phyloP scores from a whole-genome alignment of 1,284 basidiomycete species.

The Malassezia pachydermatis region DNA sequence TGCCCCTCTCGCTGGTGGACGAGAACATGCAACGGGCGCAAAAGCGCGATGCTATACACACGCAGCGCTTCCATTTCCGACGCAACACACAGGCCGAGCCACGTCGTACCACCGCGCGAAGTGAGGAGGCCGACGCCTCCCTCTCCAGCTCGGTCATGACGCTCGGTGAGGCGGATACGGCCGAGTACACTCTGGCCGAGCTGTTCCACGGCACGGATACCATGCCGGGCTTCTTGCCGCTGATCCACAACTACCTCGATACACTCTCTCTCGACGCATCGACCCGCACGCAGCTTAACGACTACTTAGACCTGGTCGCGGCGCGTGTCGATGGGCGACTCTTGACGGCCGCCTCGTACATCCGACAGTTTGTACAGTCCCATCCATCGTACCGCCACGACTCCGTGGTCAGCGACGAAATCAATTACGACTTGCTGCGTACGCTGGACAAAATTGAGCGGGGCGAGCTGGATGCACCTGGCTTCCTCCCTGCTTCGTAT shows the following conservation, averaged over 20 bases:
- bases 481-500: slow-evolving; percentile 40
- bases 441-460: slow-evolving; percentile 69
- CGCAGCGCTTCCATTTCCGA: slow-evolving; percentile 77
- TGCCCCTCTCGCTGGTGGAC: slow-evolving; percentile 95
- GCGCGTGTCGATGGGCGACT: slow-evolving; percentile 57
- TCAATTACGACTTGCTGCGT: slow-evolving; percentile 68
- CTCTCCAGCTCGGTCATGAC: background rate
- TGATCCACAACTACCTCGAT: slow-evolving; percentile 77
- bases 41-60: slow-evolving; percentile 63
- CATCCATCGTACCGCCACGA: slow-evolving; percentile 86
- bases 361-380: slow-evolving; percentile 74
- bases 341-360: slow-evolving; percentile 85
- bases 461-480: slow-evolving; percentile 38
- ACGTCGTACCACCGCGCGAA: slow-evolving; percentile 44
- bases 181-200: slow-evolving; percentile 82
- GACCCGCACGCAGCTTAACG: slow-evolving; percentile 59
- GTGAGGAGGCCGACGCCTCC: too few species aligned
- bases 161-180: slow-evolving; percentile 69
- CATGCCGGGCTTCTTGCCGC: slow-evolving; percentile 75
- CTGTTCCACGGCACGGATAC: slow-evolving; percentile 77
- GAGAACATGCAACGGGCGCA: slow-evolving; percentile 92
- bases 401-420: slow-evolving; percentile 75
- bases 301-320: slow-evolving; percentile 39
- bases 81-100: slow-evolving; percentile 36
- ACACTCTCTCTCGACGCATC: slow-evolving; percentile 67